Evolutionary conservation across 441 rosid genomes (phyloP), one percentile per base, ranked within the genome.

Genomic region (Geranium incanum): DNA sequence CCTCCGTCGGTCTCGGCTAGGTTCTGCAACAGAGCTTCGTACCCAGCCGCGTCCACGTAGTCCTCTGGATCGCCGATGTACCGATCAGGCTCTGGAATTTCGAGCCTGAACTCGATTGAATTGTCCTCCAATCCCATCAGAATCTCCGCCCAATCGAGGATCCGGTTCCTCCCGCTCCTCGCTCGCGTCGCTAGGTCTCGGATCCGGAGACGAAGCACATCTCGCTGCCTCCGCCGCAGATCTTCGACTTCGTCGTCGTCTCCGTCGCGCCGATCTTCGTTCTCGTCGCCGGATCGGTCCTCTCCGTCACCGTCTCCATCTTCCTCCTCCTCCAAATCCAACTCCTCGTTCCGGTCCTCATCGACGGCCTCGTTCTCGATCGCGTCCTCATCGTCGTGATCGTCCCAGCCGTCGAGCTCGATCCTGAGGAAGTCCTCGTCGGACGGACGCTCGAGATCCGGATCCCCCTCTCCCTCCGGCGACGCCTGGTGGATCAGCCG

Each of bases 71-170:
- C 86, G 1, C 88, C 89, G 6, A 81, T 38, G 76, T 79, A 88
- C 23, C 84, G 78, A 21, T 86, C 90, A 0, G 87, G 55, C 16
- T 86, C 86, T 4, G 86, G 84, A 11, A 81, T 74, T 68, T 81
- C 87, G 33, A 83, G 78, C 37, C 88, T 87, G 72, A 86, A 78
- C 43, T 89, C 92, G 13, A 87, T 81, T 9, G 92, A 82, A 55
- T 84, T 88, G 57, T 88, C 91, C 64, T 85, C 95, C 45, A 88
- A 76, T 6, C 91, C 92, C 92, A 88, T 84, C 45, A 86, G 68
- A 43, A 90, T 86, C 90, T 84, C 96, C 6, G 91, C 89, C 96
- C 91, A 88, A 55, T 88, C 91, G 3, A 88, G 87, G 78, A 86
- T 86, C 77, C 89, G 81, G 71, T 86, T 89, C 3, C 89, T 76